These are phyloP conservation scores for Paspalum vaginatum DNA, from an alignment of 176 grass and related monocot genomes.

Conservation along the genomic window DNA sequence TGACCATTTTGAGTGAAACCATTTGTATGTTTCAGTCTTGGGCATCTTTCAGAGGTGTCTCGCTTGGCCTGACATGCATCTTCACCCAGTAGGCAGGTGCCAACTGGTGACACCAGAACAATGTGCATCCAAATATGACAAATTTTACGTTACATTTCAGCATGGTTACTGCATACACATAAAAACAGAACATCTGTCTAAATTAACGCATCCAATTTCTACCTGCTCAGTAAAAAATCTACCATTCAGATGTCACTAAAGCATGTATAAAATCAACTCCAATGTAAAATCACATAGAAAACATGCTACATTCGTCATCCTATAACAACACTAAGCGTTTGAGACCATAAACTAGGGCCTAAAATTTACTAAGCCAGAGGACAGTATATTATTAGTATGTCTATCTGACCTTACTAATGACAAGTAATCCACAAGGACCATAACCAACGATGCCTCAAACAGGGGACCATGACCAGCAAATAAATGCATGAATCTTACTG, in stretches of 20 bases:
- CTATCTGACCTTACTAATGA: conserved; percentile 10
- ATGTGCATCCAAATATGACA: background rate
- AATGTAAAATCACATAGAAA: too few relatives aligned
- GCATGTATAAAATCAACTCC: too few relatives aligned
- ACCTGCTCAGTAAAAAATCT: background rate
- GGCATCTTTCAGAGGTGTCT: background rate
- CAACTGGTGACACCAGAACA: conserved; percentile 22
- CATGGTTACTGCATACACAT: background rate
- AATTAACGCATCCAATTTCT: conserved; percentile 32
- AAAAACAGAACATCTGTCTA: background rate
- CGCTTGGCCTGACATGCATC: background rate
- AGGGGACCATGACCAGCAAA: background rate
- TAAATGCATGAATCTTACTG: conserved; percentile 44
- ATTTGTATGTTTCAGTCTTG: conserved; percentile 8
- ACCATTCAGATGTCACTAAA: too few relatives aligned
- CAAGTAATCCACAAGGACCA: conserved; percentile 17
- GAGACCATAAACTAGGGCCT: conserved; percentile 15
- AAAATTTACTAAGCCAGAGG: background rate
- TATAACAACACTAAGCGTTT: conserved; percentile 24
- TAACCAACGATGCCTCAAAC: background rate
- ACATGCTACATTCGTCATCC: background rate
- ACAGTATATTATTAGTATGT: background rate
- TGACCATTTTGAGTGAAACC: background rate
- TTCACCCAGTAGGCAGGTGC: background rate
- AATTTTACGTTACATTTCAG: background rate